These are phyloP conservation scores for Benincasa hispida DNA, from an alignment of 306 rosid genomes.

Conservation along the genomic window DNA sequence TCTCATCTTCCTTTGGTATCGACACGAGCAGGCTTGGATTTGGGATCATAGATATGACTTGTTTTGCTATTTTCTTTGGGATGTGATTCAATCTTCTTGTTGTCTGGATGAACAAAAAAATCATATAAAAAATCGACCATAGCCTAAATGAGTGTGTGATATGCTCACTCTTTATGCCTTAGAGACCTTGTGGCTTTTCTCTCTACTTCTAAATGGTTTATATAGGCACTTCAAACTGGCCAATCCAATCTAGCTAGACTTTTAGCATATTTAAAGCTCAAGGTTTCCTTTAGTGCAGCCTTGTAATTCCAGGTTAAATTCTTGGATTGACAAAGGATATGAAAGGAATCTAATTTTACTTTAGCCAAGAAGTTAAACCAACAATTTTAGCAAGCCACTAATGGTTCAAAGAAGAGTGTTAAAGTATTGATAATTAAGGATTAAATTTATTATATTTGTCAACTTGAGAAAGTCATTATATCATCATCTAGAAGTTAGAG, in stretches of 20 bases:
- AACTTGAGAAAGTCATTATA: background rate
- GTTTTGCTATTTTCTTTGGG: constrained; percentile 12
- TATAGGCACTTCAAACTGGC: background rate
- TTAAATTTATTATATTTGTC: too few relatives aligned
- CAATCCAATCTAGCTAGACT: background rate
- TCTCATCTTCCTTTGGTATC: constrained; percentile 6
- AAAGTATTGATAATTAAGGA: too few relatives aligned
- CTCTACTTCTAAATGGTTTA: background rate
- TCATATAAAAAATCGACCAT: constrained; percentile 27
- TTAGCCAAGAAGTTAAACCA: background rate
- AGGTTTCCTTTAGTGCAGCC: background rate
- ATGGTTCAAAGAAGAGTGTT: background rate
- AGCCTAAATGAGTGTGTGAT: background rate
- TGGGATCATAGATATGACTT: background rate
- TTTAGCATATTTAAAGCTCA: background rate
- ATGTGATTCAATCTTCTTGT: background rate
- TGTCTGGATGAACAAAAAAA: constrained; percentile 11
- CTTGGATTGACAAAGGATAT: background rate
- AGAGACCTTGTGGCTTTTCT: background rate
- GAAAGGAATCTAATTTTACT: constrained; percentile 14
- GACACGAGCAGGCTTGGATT: constrained; percentile 7
- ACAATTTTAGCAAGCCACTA: background rate
- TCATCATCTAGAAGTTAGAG: background rate
- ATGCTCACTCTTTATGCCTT: background rate
- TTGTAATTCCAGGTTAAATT: background rate